Base-by-base conservation (phyloP, 176 grass and related monocot genomes). In the Echinochloa phyllopogon region DNA sequence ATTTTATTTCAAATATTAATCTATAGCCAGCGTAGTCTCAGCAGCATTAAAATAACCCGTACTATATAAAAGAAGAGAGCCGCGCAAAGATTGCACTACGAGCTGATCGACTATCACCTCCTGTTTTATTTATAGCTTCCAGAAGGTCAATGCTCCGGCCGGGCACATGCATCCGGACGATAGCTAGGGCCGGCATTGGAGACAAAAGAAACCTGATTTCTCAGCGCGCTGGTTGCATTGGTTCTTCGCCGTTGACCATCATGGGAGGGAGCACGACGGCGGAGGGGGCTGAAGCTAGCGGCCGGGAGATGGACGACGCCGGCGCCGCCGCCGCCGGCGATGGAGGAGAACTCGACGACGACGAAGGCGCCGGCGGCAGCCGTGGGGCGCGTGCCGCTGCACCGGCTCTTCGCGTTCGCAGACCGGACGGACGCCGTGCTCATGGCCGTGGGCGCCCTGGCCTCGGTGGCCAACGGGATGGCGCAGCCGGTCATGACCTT, bases 401-500 rank as follows among this genome's bases (percentile, higher is more conserved):
- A 81, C 78, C 86, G 87, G 65, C 57, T 97, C 49, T 97, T 94
- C 82, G 53, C 58, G 20, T 94, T 92, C 74, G 91, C 89, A 0
- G 94, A 97, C 82, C 4, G 78, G 51, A 53, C 42, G 61, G 94
- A 97, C 56, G 38, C 66, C n/a, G 65, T 40, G 69, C 89, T 97
- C 25, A 97, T 97, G 89, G 87, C 74, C 11, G 63, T 92, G 10
- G 91, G 94, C 36, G 48, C 74, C 17, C 37, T 64, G 6, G 10
- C 85, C 6, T 91, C 89, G 25, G 67, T 86, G 74, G 91, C 82
- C 38, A 94, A 86, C 63, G 91, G 94, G 69, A 86, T 94, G 89
- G 68, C 85, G 38, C 87, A 86, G 76, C 91, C 94, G 74, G 21
- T 92, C 40, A 97, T 97, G 91, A 92, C 91, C 49, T 77, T 94